phyloP scores from a whole-genome alignment of 2,329 filamentous ascomycete genomes.

The Penicillium paneum region DNA sequence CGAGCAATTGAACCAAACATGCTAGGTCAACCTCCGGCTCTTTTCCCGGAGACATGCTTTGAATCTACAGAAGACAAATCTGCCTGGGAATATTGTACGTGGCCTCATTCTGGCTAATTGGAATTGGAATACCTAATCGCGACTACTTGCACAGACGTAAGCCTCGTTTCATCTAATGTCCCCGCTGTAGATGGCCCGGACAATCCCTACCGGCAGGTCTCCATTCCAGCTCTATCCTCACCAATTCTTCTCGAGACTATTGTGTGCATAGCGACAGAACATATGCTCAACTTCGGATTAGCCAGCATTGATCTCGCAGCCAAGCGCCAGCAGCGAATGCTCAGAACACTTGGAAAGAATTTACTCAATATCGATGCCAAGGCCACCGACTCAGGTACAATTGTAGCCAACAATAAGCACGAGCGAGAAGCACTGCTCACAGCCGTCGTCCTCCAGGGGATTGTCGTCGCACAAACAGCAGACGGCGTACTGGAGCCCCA shows the following conservation, averaged over 20 bases:
- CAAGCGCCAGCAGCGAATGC: conserved; percentile 22
- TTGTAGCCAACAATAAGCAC: background rate
- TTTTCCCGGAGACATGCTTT: conserved; percentile 9
- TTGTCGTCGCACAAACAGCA: conserved; percentile 22
- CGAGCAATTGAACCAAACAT: background rate
- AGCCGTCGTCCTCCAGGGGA: conserved; percentile 21
- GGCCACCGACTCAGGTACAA: background rate
- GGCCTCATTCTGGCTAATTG: background rate
- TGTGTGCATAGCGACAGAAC: conserved; percentile 25
- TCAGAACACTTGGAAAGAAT: conserved; percentile 20
- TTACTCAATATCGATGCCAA: conserved; percentile 9
- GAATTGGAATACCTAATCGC: background rate
- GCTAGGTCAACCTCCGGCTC: conserved; percentile 1
- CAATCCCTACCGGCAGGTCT: conserved; percentile 24
- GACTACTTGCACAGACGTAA: conserved; percentile 16
- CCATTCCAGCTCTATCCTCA: conserved; percentile 20
- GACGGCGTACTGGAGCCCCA: conserved; percentile 24
- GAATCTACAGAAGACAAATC: conserved; percentile 16
- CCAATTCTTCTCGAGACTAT: conserved; percentile 24
- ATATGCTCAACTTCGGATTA: conserved; percentile 26
- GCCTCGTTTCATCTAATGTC: conserved; percentile 23
- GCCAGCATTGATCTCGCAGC: conserved; percentile 19
- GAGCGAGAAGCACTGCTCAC: conserved; percentile 21
- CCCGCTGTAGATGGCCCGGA: conserved; percentile 24
- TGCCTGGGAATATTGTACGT: conserved; percentile 26